Evolutionary conservation across 2,329 filamentous ascomycete species (phyloP), one percentile per base, ranked within the genome.

Genomic region (Bipolaris cookei): DNA sequence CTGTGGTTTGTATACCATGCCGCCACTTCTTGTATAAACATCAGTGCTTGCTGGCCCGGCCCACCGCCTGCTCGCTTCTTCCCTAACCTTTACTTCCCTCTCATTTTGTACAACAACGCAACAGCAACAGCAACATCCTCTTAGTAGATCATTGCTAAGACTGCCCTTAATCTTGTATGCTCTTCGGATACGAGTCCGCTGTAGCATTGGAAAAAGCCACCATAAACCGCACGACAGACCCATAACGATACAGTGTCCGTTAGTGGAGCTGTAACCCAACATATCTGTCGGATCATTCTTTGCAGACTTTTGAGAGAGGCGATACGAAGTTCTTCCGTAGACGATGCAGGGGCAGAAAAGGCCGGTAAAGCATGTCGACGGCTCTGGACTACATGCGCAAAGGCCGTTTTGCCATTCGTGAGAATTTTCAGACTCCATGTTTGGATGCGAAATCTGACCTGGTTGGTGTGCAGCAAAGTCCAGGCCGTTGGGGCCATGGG

Each of bases 81-180:
- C 79, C 50, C 80, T 68, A 10, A 68, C 70, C 47, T 71, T 70
- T 4, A 82, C 69, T 62, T 82, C 80, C 32, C 78, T 70, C 65
- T 82, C 80, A 58, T 78, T 78, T 62, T 80, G 78, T 50, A 81
- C 75, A 1, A 75, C 68, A 8, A 74, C 70, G 54, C 80, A 81
- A 45, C 73, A 75, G 11, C 73, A 74, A 61, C 79, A 82, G 56
- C 77, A 81, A 23, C 71, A 75, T 1, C 71, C 67, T 20, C 68
- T 66, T 0, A 74, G 53, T 14, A 75, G 54, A 61, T 82, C 80
- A 4, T 68, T 59, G 0, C 59, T 61, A 18, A 75, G 45, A 7
- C 65, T 71, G 2, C 80, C 80, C 23, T 71, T 58, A 0, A 82
- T 69, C n/a, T 78, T 78, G 59, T 82, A 82, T 41, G 68, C 59